A percentile compares a stretch with the other conserved stretches of the same genome.
phyloP scores from a whole-genome alignment of 164 flowering plant genomes.

The Dillenia suffruticosa region DNA sequence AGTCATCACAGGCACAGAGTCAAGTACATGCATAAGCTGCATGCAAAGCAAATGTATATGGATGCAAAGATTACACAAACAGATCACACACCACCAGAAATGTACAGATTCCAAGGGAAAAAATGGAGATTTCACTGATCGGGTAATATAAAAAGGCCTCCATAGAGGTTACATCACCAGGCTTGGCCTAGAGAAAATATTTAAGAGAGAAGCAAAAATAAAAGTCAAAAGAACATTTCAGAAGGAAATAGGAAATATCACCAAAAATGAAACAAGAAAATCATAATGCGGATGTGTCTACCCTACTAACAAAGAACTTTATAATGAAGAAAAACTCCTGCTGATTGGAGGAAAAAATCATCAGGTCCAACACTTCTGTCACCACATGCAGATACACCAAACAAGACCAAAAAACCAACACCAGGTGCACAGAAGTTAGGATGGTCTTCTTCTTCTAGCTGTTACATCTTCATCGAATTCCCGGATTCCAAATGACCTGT shows the following conservation, averaged over 20 bases:
- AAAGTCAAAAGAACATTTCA: not conserved
- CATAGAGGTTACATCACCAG: constrained; percentile 16
- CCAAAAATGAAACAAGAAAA: constrained; percentile 15
- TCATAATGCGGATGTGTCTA: constrained; percentile 11
- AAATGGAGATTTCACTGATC: no score
- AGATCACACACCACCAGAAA: no score
- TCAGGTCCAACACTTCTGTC: constrained; percentile 16
- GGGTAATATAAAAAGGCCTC: constrained; percentile 6
- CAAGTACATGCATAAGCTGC: no score
- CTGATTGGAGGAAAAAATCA: constrained; percentile 16
- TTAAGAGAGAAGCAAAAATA: not conserved
- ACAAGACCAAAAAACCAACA: constrained; percentile 5
- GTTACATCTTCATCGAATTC: constrained; percentile 21
- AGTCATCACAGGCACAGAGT: no score
- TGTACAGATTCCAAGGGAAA: no score
- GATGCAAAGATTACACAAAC: no score
- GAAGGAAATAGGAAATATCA: constrained; percentile 6
- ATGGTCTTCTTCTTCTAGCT: constrained; percentile 26
- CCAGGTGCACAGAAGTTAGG: constrained; percentile 13
- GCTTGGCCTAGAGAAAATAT: constrained; percentile 10
- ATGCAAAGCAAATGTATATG: no score
- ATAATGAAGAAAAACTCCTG: constrained; percentile 15
- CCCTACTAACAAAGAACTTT: constrained; percentile 14
- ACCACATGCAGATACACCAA: constrained; percentile 14
- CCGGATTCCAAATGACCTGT: constrained; percentile 18